Percentiles rank a stretch among this genome's conserved stretches.
phyloP scores from a whole-genome alignment of 2,329 filamentous ascomycete species.

The Juglanconis juglandina region DNA sequence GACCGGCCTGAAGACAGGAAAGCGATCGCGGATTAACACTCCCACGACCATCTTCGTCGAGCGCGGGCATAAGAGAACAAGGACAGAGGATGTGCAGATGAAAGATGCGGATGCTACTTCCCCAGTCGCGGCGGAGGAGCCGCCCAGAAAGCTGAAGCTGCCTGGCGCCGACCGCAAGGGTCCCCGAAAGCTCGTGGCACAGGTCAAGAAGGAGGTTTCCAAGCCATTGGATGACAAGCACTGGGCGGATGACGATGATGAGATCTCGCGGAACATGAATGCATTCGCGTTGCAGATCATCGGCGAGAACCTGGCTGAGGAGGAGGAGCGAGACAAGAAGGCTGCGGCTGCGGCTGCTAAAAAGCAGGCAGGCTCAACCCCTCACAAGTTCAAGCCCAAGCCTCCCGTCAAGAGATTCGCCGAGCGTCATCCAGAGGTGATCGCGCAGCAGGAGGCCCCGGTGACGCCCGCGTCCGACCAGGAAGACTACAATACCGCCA shows the following conservation, averaged over 20 bases:
- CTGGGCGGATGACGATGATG: constrained; percentile 40
- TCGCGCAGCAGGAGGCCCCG: constrained; percentile 16
- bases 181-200: constrained; percentile 18
- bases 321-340: constrained; percentile 34
- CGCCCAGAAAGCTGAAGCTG: constrained; percentile 30
- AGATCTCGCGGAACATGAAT: constrained; percentile 54
- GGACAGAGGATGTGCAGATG: constrained; percentile 15
- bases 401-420: constrained; percentile 51
- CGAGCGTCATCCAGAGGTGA: constrained; percentile 50
- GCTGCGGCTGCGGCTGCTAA: constrained; percentile 9
- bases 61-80: constrained; percentile 36
- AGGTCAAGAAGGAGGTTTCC: constrained; percentile 25
- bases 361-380: constrained; percentile 22
- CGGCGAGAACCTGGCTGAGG: constrained; percentile 46
- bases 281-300: constrained; percentile 58
- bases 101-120: constrained; percentile 1
- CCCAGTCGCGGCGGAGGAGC: constrained; percentile 20
- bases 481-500: constrained; percentile 28
- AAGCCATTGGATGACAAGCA: constrained; percentile 27
- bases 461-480: constrained; percentile 12
- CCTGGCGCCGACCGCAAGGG: constrained; percentile 29
- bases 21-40: constrained; percentile 35
- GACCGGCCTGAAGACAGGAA: constrained; percentile 32
- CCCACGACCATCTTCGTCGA: constrained; percentile 54
- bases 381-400: constrained; percentile 52